Base-by-base conservation (phyloP, 768 basidiomycete species). In the Gloeostereum incarnatum region DNA sequence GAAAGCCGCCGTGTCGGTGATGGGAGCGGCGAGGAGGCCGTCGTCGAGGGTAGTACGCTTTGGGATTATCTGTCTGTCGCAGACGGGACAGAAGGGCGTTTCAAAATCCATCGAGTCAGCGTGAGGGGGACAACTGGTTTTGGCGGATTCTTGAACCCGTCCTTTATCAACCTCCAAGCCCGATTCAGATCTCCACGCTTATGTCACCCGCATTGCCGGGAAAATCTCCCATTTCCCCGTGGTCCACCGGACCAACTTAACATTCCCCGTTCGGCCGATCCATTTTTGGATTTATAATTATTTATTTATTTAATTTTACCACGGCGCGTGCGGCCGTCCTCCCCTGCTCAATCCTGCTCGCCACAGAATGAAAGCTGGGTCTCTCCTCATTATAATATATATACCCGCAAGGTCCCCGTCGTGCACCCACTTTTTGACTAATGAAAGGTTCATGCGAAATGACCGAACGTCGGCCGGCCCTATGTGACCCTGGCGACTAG, bases 41-140 rank as follows among this genome's bases (percentile, higher is more conserved):
- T 39, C 17, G 37, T 48, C 10, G 46, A 11, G 19, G 53, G 47
- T 39, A 46, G 60, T 63, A 46, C 82, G 79, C 53, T 84, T 85
- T n/a, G 87, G 86, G n/a, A 73, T 62, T 47, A 90, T 87, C 45
- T 81, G 79, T 48, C 74, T 66, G 50, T 78, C 73, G 65, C 87
- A 90, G 51, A 73, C 75, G 35, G 82, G 81, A 70, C 86, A 89
- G 81, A 81, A 90, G 40, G 76, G 65, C 45, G 78, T 69, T 61
- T 85, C 84, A 62, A 78, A 67, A 51, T 61, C 53, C 45, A 55
- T 48, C 43, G 52, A 49, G 58, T 61, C 35, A 37, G 19, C 24
- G 34, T 39, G 27, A 46, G 41, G 45, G 42, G 45, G 41, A 31
- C 41, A 46, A 42, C 36, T 26, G 45, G 32, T n/a, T 26, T 34